Conservation (phyloP, 805 yeast genomes). For the Nakazawaea sp. region DNA sequence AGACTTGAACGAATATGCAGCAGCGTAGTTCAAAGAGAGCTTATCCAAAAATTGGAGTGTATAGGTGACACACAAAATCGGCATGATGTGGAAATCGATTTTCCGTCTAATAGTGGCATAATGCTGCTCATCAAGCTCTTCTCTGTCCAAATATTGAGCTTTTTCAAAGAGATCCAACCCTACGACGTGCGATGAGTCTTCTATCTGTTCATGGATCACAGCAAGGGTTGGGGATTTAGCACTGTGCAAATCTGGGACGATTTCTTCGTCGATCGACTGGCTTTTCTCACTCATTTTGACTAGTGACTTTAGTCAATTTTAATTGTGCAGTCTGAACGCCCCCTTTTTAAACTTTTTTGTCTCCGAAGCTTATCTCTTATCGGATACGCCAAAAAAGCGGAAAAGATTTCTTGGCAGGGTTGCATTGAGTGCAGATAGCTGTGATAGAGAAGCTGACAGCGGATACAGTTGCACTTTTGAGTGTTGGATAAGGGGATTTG, state of each 20-base stretch:
- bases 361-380: no score
- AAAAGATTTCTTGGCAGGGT: no score
- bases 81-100: constrained; percentile 43
- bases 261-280: not conserved
- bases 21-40: constrained; percentile 41
- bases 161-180: constrained; percentile 31
- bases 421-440: no score
- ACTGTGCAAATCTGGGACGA: not conserved
- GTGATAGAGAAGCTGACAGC: no score
- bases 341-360: no score
- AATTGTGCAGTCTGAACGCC: no score
- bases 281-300: not conserved
- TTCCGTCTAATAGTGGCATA: constrained; percentile 38
- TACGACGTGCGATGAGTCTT: constrained; percentile 7
- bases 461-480: no score
- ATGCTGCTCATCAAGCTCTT: constrained; percentile 35
- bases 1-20: constrained; percentile 41
- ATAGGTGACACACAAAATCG: constrained; percentile 42
- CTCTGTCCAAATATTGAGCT: constrained; percentile 35
- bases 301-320: not conserved
- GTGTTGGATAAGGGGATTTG: no score
- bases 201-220: constrained; percentile 7
- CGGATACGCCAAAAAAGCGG: no score
- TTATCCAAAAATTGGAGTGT: constrained; percentile 58
- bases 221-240: constrained; percentile 1